Base-by-base conservation (phyloP, 371 early-diverging fungal species). In the Apophysomyces elegans region DNA sequence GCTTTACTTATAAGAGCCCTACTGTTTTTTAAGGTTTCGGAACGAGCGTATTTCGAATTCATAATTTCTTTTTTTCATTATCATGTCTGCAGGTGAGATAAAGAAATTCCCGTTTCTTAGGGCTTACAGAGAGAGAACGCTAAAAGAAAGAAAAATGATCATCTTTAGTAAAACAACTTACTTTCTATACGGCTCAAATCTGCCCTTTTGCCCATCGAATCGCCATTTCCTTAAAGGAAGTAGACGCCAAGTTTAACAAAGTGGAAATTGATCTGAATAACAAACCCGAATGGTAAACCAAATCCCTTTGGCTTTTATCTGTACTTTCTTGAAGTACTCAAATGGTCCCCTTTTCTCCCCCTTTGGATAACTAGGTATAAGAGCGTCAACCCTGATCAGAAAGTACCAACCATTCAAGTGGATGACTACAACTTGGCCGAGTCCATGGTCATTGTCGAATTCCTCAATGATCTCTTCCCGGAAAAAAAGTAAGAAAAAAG, bases 121-220 rank as follows among this genome's bases (percentile, higher is more conserved):
- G 32, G 32, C 32, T 26, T 26, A 26, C 32, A 26, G 32, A 26
- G 32, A 26, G 32, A 26, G 2, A 26, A 26, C 2, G 32, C 32
- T 26, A 26, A 26, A 26, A 26, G 26, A 26, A 26, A 26, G 26
- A 26, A 26, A 26, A 26, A 26, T 26, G 32, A 26, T 2, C 32
- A 26, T 26, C 2, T 1, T 26, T 26, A 26, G 32, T 26, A 1
- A 54, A 69, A 64, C 77, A 80, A 63, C 63, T 77, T 37, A 77
- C 73, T 2, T 73, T 90, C 16, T 90, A 89, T 73, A 80, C 76
- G 39, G 63, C 76, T 13, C 14, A 16, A 0, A 58, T 76, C 35
- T 90, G 90, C 46, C 90, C 90, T 26, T 90, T 69, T 41, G 88
- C 90, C n/a, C 89, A 87, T 57, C 85, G 90, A 26, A 80, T 84